Evolutionary conservation across 495 filamentous ascomycete genomes (phyloP).

Genomic region (Pyrenopolyporus hunteri): DNA sequence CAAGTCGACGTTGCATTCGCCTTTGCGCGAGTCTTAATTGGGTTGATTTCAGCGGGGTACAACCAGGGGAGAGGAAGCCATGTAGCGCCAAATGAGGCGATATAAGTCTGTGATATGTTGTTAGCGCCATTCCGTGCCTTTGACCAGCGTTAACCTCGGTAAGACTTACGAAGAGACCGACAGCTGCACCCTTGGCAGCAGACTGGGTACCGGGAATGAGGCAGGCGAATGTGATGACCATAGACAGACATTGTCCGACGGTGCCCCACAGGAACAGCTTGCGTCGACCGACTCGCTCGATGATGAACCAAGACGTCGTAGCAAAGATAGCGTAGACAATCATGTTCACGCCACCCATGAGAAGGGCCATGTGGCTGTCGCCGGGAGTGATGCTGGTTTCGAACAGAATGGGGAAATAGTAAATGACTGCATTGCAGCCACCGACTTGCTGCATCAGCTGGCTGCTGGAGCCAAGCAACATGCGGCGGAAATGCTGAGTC

Average conservation of each 20-base stretch:
- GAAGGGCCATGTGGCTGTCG: constrained; percentile 33
- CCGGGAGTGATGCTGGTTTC: constrained; percentile 45
- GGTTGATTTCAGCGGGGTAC: constrained; percentile 63
- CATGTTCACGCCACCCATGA: constrained; percentile 48
- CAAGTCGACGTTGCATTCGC: constrained; percentile 79
- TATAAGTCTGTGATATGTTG: constrained; percentile 31
- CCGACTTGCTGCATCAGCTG: constrained; percentile 76
- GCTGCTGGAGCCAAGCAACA: constrained; percentile 60
- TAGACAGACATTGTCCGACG: constrained; percentile 66
- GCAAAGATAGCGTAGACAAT: constrained; percentile 74
- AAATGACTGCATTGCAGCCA: constrained; percentile 75
- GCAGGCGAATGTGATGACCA: constrained; percentile 70
- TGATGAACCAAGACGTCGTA: constrained; percentile 75
- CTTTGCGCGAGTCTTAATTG: constrained; percentile 74
- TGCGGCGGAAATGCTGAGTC: constrained; percentile 63
- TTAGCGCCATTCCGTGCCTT: background rate
- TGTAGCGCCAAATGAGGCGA: constrained; percentile 65
- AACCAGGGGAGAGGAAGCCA: constrained; percentile 68
- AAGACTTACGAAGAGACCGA: constrained; percentile 58
- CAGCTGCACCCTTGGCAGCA: constrained; percentile 48
- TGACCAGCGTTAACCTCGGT: background rate
- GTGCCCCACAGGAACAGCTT: constrained; percentile 65
- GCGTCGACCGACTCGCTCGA: constrained; percentile 70
- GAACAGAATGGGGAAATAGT: constrained; percentile 59
- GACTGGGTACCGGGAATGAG: constrained; percentile 60